A percentile compares a stretch with the other conserved stretches of the same genome.
These are phyloP conservation scores for Cladosporium austrohemisphaericum DNA, from an alignment of 2,329 filamentous ascomycete genomes.

Conservation along the genomic window DNA sequence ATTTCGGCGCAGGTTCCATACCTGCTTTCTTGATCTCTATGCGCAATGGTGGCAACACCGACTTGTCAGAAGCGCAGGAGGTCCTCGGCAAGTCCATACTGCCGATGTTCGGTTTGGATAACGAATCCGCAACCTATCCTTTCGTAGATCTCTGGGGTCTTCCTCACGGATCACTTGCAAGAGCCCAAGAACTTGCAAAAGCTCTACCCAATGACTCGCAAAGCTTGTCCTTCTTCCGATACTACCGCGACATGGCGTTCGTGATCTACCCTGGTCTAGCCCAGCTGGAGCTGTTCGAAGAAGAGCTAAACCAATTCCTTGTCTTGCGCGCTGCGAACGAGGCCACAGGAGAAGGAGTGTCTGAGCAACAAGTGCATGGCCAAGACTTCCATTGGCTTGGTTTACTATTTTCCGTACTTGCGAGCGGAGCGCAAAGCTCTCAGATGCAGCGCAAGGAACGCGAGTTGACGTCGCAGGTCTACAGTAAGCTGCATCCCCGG, in stretches of 20 bases:
- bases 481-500: slow-evolving; percentile 45
- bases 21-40: slow-evolving; percentile 56
- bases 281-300: slow-evolving; percentile 53
- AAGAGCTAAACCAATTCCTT: slow-evolving; percentile 52
- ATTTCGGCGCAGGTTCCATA: slow-evolving; percentile 59
- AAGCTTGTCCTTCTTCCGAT: slow-evolving; percentile 55
- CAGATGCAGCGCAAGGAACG: slow-evolving; percentile 55
- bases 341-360: slow-evolving; percentile 42
- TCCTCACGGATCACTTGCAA: slow-evolving; percentile 55
- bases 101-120: slow-evolving; percentile 60
- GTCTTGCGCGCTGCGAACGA: slow-evolving; percentile 47
- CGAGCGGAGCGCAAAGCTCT: slow-evolving; percentile 60
- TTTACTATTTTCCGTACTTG: slow-evolving; percentile 59
- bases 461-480: slow-evolving; percentile 62
- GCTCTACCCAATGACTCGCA: slow-evolving; percentile 57
- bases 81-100: slow-evolving; percentile 59
- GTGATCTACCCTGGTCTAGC: slow-evolving; percentile 60
- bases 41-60: slow-evolving; percentile 35
- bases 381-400: slow-evolving; percentile 57
- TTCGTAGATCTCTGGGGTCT: slow-evolving; percentile 62
- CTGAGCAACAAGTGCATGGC: slow-evolving; percentile 55
- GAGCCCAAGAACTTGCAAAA: slow-evolving; percentile 56
- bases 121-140: slow-evolving; percentile 62
- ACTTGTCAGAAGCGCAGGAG: slow-evolving; percentile 53
- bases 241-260: slow-evolving; percentile 56